phyloP scores from a whole-genome alignment of 257 asterid genomes.

The Solanum virginianum region DNA sequence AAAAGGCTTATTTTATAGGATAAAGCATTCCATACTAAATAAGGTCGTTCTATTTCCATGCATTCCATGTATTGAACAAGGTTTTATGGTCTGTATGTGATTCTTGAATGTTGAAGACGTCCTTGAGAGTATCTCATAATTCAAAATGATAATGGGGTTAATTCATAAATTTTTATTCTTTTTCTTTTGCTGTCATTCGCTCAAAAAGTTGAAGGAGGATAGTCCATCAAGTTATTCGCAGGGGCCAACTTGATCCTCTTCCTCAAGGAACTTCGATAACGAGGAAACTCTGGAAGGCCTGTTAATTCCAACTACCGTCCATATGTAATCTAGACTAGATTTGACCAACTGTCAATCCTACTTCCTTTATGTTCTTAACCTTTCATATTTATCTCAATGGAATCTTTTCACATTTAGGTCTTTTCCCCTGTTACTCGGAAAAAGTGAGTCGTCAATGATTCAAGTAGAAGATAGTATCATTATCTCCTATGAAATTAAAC shows the following conservation, averaged over 20 bases:
- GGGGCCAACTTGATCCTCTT: not conserved
- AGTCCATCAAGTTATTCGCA: not conserved
- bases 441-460: not conserved
- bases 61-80: not conserved
- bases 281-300: not conserved
- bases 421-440: fast-evolving
- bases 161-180: too few species aligned
- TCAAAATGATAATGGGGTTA: not conserved
- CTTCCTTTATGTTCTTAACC: not conserved
- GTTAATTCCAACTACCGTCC: not conserved
- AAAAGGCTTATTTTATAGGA: not conserved
- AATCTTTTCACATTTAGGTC: not conserved
- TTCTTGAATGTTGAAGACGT: not conserved
- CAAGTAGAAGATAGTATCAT: not conserved
- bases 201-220: not conserved
- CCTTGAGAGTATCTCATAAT: not conserved
- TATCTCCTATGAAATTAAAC: not conserved
- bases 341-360: not conserved
- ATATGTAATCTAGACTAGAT: not conserved
- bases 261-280: not conserved
- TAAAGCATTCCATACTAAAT: not conserved
- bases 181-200: not conserved
- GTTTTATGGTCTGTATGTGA: not conserved
- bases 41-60: not conserved
- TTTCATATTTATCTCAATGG: not conserved